phyloP scores from a whole-genome alignment of 257 asterid species.

The Pogostemon cablin region DNA sequence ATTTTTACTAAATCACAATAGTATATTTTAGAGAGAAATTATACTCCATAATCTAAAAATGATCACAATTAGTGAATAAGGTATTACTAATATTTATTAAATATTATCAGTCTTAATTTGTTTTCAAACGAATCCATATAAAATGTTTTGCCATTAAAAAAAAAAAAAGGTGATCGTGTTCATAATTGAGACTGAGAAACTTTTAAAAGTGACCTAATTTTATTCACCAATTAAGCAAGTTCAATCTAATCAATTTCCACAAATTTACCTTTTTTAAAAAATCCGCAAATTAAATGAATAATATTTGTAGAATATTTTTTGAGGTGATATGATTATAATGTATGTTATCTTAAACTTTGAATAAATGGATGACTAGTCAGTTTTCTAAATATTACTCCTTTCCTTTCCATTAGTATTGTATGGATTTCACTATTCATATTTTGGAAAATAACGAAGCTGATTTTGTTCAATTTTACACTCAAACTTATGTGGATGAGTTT shows the following conservation, averaged over 20 bases:
- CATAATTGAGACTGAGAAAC: too few species aligned
- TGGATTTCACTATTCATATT: not conserved
- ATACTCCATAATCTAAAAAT: too few species aligned
- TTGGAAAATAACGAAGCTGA: not conserved
- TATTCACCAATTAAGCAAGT: not conserved
- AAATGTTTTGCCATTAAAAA: too few species aligned
- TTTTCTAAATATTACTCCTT: not conserved
- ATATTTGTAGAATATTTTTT: not conserved
- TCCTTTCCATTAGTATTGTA: not conserved
- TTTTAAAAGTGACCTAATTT: not conserved
- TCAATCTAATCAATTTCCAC: not conserved
- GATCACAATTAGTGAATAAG: too few species aligned
- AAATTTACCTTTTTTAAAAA: too few species aligned
- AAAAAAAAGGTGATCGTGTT: too few species aligned
- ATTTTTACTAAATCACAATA: too few species aligned
- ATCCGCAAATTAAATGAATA: not conserved
- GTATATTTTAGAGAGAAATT: too few species aligned
- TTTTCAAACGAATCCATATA: too few species aligned
- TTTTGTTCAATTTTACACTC: slow-evolving; percentile 1
- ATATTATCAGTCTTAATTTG: too few species aligned
- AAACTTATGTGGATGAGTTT: slow-evolving; percentile 6
- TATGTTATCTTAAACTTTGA: not conserved
- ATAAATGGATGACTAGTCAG: not conserved
- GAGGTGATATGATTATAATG: not conserved
- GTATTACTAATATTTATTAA: too few species aligned